Conservation (phyloP, 208 protist species). For the Wallacemonas rigidus region DNA sequence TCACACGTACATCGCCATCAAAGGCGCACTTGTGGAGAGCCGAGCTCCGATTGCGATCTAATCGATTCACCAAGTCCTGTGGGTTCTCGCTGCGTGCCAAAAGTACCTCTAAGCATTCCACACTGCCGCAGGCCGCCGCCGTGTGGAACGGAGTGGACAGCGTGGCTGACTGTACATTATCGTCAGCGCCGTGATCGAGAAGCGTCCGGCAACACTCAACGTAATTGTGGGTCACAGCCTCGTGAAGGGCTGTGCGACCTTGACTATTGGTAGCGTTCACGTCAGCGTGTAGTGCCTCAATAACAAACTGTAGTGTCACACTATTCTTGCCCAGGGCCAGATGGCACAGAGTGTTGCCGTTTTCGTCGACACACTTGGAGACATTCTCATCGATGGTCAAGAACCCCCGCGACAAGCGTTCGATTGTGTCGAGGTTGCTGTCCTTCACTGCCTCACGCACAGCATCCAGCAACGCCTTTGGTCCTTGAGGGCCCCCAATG, state of each 20-base stretch:
- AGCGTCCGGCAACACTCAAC: constrained; percentile 81
- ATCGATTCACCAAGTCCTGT: constrained; percentile 75
- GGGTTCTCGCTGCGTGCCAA: constrained; percentile 69
- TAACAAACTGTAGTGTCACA: constrained; percentile 63
- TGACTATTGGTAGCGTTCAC: constrained; percentile 84
- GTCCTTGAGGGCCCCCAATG: constrained; percentile 82
- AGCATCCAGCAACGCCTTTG: constrained; percentile 85
- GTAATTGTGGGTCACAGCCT: constrained; percentile 85
- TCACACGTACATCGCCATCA: constrained; percentile 89
- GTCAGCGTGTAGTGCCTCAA: constrained; percentile 64
- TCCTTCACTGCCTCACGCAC: constrained; percentile 63
- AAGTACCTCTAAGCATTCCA: constrained; percentile 89
- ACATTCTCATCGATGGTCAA: constrained; percentile 79
- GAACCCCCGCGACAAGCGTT: constrained; percentile 72
- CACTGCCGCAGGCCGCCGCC: constrained; percentile 85
- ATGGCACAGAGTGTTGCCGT: constrained; percentile 86
- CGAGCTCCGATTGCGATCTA: constrained; percentile 80
- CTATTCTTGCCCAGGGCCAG: constrained; percentile 74
- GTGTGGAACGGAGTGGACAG: constrained; percentile 91
- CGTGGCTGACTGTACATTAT: constrained; percentile 77
- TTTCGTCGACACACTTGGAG: constrained; percentile 83
- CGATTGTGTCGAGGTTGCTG: constrained; percentile 73
- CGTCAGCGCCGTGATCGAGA: constrained; percentile 81
- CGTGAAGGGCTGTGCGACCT: constrained; percentile 87
- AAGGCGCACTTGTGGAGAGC: constrained; percentile 92